Evolutionary conservation across 768 basidiomycete genomes (phyloP), one percentile per base, ranked within the genome.

Genomic region (Saitozyma podzolica): DNA sequence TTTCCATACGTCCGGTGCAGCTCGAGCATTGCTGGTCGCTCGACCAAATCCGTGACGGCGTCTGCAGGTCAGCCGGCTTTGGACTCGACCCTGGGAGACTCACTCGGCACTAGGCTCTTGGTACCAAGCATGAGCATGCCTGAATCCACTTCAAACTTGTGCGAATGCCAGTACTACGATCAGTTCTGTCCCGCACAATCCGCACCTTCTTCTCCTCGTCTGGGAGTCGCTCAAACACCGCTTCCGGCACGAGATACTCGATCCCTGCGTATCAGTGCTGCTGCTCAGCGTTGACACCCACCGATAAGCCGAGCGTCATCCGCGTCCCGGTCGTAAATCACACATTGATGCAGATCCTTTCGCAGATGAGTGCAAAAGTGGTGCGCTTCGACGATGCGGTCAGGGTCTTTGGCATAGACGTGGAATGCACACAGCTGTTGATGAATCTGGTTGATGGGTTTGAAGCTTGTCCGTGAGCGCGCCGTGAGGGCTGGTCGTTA

Each of bases 1-100:
- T 84, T 85, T 47, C 83, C 84, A 61, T 84, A 85, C 3, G 83
- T 83, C 50, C 77, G 73, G 58, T 84, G 82, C 3, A 84, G 72
- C 59, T 83, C 80, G 9, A 80, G 75, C 83, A 84, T 84, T 3
- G 76, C 72, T 6, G 76, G 76, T 39, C 71, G 63, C 59, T 78
- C 76, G 16, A 70, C 74, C 13, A 70, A 40, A 62, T 72, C 70
- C 3, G 58, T 65, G 45, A 78, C 66, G 20, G 60, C 48, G 50
- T 65, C 76, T 78, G 45, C 16, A 37, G 11, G 47, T 41, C 14
- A 51, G 59, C n/a, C 13, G 43, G 19, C 49, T 48, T 43, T 0
- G n/a, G 37, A n/a, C 19, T 11, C 5, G 51, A 19, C 20, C 11
- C 16, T 7, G 16, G 8, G 13, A 8, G 43, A 65, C 74, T 63